Evolutionary conservation across 192 early-diverging fungal species (phyloP), one percentile per base, ranked within the genome.

Genomic region (Podila epigama): DNA sequence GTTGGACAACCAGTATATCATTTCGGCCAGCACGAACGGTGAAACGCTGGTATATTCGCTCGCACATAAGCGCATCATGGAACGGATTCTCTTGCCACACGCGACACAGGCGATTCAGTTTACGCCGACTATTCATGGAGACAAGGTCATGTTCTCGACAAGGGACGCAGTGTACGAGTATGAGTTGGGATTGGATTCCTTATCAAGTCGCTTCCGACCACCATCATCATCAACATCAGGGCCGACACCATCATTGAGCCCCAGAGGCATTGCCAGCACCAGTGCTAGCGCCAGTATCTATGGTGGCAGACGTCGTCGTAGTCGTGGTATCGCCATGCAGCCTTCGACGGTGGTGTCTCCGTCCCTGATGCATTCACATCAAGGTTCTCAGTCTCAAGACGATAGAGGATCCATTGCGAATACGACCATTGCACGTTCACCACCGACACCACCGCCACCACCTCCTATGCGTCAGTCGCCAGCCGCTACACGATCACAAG

Each of bases 81-180:
- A 75, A 31, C 42, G 65, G 36, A 75, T 75, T 37, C n/a, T 75
- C 2, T 39, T 75, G 33, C 71, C 71, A 33, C 71, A 75, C 51
- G 64, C 65, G 51, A 68, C 71, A 1, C 71, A 75, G 34, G 71
- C 71, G 33, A 67, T 75, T 10, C 71, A 66, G 44, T 75, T 75
- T 33, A 75, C 65, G 10, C 71, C 71, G 0, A 75, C 71, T 0
- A 61, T 75, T 31, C 71, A 75, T 25, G 71, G 39, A 0, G 71
- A 65, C 35, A 75, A 75, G 28, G 71, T 68, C 58, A 75, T 75
- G 71, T 75, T 75, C 22, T 67, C 71, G 33, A 75, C 71, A 18
- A 41, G 71, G 42, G 71, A 75, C 52, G 71, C 71, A 5, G 60
- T 75, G 7, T 75, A 75, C 8, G 71, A 75, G 44, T 75, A 75